Base-by-base conservation (phyloP, 345 rosid genomes). In the Barbarea vulgaris region DNA sequence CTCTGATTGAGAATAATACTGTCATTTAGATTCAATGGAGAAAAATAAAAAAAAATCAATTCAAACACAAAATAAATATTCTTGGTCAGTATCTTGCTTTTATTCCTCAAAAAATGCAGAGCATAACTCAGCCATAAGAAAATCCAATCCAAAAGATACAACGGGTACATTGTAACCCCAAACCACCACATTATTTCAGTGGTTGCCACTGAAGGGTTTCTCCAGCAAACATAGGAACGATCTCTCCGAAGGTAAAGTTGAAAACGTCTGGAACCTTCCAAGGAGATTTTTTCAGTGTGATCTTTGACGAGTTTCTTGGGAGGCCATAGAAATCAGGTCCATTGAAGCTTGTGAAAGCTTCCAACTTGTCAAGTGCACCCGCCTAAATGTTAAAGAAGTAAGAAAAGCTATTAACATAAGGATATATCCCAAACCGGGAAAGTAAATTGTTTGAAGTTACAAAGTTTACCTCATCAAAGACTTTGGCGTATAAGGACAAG, bases 311-410 rank as follows among this genome's bases (percentile, higher is more conserved):
- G 86, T 90, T 95, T 65, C 96, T 92, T 6, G 97, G 93, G 53
- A 92, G 98, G 50, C 97, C 90, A 65, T 93, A 95, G 83, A 95
- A 95, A 74, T 92, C 97, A 21, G 93, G 96, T 55, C 99, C 99
- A 8, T 90, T 93, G 66, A 92, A 89, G 85, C 98, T 95, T 55
- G 97, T 86, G 83, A 95, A 95, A 31, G 94, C 87, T 85, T 95
- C 98, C 64, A 93, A 82, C 75, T 93, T 92, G 80, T 92, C 98
- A 62, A 92, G 89, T 9, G 94, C 96, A 47, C 96, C 98, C 27
- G 91, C 95, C 97, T 95, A 44, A 17, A 57, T 9, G 41, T 72
- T 31, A 14, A 59, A 31, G 18, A 47, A 27, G 61, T 48, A 18
- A 22, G 8, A 17, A 22, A 12, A 31, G 13, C 15, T 22, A 44